phyloP scores from a whole-genome alignment of 306 rosid genomes.

The Hylodesmum podocarpum region DNA sequence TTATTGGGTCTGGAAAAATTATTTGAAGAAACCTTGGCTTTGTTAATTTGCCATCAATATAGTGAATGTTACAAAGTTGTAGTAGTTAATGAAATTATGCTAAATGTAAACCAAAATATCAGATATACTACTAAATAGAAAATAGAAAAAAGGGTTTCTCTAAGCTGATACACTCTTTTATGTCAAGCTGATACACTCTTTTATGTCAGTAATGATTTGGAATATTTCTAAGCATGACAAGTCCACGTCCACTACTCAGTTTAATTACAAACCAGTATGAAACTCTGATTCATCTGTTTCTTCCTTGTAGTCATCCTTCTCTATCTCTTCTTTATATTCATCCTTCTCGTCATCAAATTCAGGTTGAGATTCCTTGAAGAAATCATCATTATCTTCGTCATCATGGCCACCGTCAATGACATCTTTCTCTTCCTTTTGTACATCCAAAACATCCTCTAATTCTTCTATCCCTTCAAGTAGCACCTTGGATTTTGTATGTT shows the following conservation, averaged over 20 bases:
- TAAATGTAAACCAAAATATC: background rate
- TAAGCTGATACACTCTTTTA: background rate
- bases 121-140: background rate
- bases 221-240: constrained; percentile 10
- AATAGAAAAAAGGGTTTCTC: background rate
- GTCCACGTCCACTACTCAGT: background rate
- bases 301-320: constrained; percentile 49
- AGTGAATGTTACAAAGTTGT: background rate
- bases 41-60: background rate
- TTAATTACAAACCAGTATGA: constrained; percentile 27
- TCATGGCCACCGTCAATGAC: background rate
- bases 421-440: constrained; percentile 32
- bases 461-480: constrained; percentile 17
- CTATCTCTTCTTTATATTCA: constrained; percentile 53
- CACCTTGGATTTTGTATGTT: constrained; percentile 7
- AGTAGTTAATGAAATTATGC: background rate
- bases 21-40: background rate
- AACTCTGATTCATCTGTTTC: constrained; percentile 55
- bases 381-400: constrained; percentile 3
- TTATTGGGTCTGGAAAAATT: no score
- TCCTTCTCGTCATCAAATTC: constrained; percentile 40
- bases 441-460: constrained; percentile 19
- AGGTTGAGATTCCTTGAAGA: constrained; percentile 28
- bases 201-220: background rate
- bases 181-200: background rate